Conservation (phyloP, 352 stramenopile genomes). For the Bremia lactucae region DNA sequence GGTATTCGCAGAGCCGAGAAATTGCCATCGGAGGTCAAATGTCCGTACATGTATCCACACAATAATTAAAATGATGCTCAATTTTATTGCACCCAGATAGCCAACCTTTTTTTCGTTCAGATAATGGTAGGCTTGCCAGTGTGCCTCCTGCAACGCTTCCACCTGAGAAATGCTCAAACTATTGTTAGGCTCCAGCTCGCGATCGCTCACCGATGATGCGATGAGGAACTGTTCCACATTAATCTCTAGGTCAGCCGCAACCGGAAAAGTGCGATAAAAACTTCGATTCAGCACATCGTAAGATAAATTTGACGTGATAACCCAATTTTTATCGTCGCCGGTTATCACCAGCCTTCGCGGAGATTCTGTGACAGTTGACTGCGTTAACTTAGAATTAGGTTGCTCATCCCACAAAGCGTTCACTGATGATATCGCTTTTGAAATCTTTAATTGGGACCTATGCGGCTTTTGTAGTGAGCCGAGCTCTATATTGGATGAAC, state of each 20-base stretch:
- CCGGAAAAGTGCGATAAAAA: conserved; percentile 57
- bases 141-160: conserved; percentile 70
- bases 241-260: conserved; percentile 67
- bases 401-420: conserved; percentile 7
- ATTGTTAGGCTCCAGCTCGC: conserved; percentile 32
- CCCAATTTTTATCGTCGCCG: conserved; percentile 9
- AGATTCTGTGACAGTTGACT: neutral
- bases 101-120: conserved; percentile 75
- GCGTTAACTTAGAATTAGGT: neutral
- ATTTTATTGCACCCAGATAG: neutral
- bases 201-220: conserved; percentile 35
- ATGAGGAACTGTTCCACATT: conserved; percentile 66
- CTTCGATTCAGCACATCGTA: conserved; percentile 43
- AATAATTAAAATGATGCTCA: neutral
- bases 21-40: neutral
- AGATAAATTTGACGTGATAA: conserved; percentile 8
- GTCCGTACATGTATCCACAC: neutral
- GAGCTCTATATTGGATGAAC: neutral
- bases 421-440: neutral
- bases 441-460: neutral
- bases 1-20: neutral
- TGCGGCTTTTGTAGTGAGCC: conserved; percentile 1
- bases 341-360: conserved; percentile 13
- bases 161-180: conserved; percentile 76
- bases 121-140: conserved; percentile 71